Evolutionary conservation across 148 eudicot genomes (phyloP), one percentile per base, ranked within the genome.

Genomic region (Fagopyrum tataricum): DNA sequence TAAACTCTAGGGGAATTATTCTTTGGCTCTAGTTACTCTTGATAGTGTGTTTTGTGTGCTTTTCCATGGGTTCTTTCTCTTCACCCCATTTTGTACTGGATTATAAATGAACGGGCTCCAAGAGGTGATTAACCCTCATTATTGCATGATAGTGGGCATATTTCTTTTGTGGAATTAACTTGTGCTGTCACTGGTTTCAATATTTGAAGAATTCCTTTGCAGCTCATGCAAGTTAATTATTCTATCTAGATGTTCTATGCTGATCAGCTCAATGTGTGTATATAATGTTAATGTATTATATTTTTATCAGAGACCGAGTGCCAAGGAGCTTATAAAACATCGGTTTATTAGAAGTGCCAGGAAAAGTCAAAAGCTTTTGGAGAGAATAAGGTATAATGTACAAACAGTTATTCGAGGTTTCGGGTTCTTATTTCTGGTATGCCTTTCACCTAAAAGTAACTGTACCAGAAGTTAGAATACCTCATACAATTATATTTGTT

Each of bases 281-380:
- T 4, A 5, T 31, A 58, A 37, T 31, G 18, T 64, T 31, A 31
- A 61, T 72, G 58, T 44, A 18, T 12, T 42, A 15, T 37, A 56
- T 71, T 80, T 58, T 80, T 85, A 78, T 64, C 86, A 94, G 98
- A 88, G 98, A 80, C 89, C 89, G 73, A 94, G 97, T 84, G 98
- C 98, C 47, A 94, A 89, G 82, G 98, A 94, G 67, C 93, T 94
- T 76, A 71, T 89, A 71, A 94, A 91, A 87, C 97, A 89, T 75
- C 91, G 93, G 52, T 89, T 94, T 73, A 87, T 91, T 74, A 94
- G 83, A 80, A 89, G 75, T 83, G 96, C 93, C 74, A 84, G 96
- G 82, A 94, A 88, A 85, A 91, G 89, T 86, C 91, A 89, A 61
- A 86, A 85, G 78, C 97, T 94, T 78, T 76, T 87, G 85, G 98